Evolutionary conservation across 768 basidiomycete species (phyloP), one percentile per base, ranked within the genome.

Genomic region (Leccinum longicurvipes): DNA sequence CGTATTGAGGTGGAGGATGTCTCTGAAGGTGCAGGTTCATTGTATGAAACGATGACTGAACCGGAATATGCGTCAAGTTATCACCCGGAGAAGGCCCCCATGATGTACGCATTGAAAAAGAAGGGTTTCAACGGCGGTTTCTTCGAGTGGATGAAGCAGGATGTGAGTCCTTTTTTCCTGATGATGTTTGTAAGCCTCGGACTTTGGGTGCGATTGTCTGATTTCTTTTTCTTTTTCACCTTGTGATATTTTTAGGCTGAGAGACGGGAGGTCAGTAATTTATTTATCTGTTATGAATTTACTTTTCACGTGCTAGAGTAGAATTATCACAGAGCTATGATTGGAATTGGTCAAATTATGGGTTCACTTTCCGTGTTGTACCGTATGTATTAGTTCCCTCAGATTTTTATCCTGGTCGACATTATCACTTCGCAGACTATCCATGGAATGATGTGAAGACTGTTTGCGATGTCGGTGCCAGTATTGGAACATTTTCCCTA

Each of bases 391-490:
- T 1, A 8, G 8, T 21, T 17, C 10, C 10, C n/a, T 48, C 32
- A n/a, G n/a, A 32, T 7, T 28, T 34, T 50, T 3, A 1, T 52
- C 11, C 11, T 14, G 7, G 23, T 0, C 21, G 27, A 50, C 12
- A 7, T 3, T n/a, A 17, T 46, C 17, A 10, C 23, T 55, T 31
- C 0, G 1, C 6, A 71, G 63, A 69, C 42, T 59, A 63, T 58
- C 61, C 67, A 27, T 59, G 72, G 72, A 31, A 60, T 54, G 59
- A 57, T 49, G 54, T 63, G 24, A 54, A 61, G 28, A 63, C 64
- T 9, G 55, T 73, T 31, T 65, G 66, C 11, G 71, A 72, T 47
- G 56, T 72, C 21, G 71, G 70, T 5, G 62, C 70, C 11, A 64
- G 70, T n/a, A 25, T 66, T 5, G 70, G 70, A 6, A 60, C 64